A percentile compares a stretch with the other conserved stretches of the same genome.
Evolutionary conservation across 1,284 basidiomycete genomes (phyloP).

Genomic region (Malassezia brasiliensis): DNA sequence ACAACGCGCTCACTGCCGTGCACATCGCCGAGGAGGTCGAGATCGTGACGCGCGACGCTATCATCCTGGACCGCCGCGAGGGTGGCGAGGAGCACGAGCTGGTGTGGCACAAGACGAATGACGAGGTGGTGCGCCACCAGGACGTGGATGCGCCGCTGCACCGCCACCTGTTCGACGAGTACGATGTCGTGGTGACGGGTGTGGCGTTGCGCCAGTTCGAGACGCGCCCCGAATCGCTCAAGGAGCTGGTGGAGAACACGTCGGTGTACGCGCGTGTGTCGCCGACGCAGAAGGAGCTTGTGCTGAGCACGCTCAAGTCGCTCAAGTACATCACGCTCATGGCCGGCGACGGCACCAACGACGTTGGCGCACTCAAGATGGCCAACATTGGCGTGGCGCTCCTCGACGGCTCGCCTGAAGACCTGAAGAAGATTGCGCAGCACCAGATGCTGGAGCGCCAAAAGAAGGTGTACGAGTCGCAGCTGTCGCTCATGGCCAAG

Average conservation of each 20-base stretch:
- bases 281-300: slow-evolving; percentile 45
- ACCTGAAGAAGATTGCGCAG: slow-evolving; percentile 43
- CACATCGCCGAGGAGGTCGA: slow-evolving; percentile 46
- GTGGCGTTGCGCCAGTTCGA: slow-evolving; percentile 41
- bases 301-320: slow-evolving; percentile 40
- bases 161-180: slow-evolving; percentile 38
- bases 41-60: slow-evolving; percentile 43
- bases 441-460: slow-evolving; percentile 44
- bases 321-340: slow-evolving; percentile 46
- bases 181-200: slow-evolving; percentile 48
- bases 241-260: slow-evolving; percentile 43
- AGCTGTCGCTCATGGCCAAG: slow-evolving; percentile 35
- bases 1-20: slow-evolving; percentile 46
- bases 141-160: slow-evolving; percentile 31
- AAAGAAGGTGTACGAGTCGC: slow-evolving; percentile 46
- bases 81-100: slow-evolving; percentile 35
- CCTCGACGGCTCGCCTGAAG: slow-evolving; percentile 44
- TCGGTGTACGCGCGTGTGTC: slow-evolving; percentile 47
- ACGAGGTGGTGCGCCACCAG: slow-evolving; percentile 32
- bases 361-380: slow-evolving; percentile 46
- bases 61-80: slow-evolving; percentile 40
- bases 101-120: slow-evolving; percentile 39
- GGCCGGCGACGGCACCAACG: slow-evolving; percentile 48
- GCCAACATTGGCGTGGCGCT: slow-evolving; percentile 47
- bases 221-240: slow-evolving; percentile 27